Percentiles rank a stretch among this genome's conserved stretches.
Conservation (phyloP, 1,284 basidiomycete genomes). For the Grifola frondosa region DNA sequence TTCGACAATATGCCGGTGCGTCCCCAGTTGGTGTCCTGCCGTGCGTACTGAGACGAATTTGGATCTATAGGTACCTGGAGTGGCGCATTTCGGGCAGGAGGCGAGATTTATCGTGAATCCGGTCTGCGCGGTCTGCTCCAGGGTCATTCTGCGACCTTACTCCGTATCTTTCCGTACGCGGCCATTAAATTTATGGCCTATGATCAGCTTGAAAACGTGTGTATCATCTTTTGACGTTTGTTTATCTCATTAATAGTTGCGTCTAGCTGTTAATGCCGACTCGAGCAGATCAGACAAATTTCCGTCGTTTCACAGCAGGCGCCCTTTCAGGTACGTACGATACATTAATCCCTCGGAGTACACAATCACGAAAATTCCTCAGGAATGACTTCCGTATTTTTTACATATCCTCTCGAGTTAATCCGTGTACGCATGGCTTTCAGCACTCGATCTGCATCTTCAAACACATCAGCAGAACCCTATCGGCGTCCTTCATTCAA, state of each 20-base stretch:
- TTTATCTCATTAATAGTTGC: background rate
- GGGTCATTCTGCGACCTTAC: conserved; percentile 90
- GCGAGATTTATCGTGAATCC: conserved; percentile 71
- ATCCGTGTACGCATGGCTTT: conserved; percentile 96
- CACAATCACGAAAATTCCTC: background rate
- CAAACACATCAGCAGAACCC: conserved; percentile 14
- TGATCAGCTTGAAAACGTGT: conserved; percentile 79
- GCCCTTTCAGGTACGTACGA: conserved; percentile 73
- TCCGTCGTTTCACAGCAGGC: conserved; percentile 86
- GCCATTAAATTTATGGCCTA: conserved; percentile 99
- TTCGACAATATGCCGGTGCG: conserved; percentile 88
- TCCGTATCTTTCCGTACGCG: conserved; percentile 92
- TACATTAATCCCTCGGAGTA: background rate
- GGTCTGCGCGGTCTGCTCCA: conserved; percentile 88
- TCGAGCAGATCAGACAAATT: conserved; percentile 73
- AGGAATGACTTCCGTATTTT: conserved; percentile 87
- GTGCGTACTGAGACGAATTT: too few species aligned
- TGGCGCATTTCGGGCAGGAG: conserved; percentile 83
- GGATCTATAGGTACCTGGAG: conserved; percentile 69
- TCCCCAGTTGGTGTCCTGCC: background rate
- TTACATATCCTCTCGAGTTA: conserved; percentile 95
- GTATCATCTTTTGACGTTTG: conserved; percentile 22
- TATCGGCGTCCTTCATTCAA: conserved; percentile 56
- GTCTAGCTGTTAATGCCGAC: conserved; percentile 80
- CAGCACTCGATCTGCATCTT: conserved; percentile 56